Evolutionary conservation across 345 rosid genomes (phyloP), one percentile per base, ranked within the genome.

Genomic region (Eucalyptus brandiana): DNA sequence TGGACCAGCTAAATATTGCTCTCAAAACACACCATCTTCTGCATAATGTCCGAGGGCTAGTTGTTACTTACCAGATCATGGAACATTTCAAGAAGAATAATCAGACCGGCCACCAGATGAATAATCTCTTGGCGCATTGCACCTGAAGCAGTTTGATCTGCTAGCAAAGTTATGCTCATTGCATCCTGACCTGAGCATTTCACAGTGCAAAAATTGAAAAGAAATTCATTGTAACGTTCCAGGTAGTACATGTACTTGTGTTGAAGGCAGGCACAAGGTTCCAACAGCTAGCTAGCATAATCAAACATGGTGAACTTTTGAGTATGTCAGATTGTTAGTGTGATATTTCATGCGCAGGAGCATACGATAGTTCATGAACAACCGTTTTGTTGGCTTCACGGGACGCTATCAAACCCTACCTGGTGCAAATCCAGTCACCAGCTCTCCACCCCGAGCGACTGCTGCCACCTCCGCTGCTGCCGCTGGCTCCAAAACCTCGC

Each of bases 131-230:
- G 98, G 98, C 9, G 99, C 98, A 92, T 94, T 97, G 96, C 99
- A 97, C 91, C 95, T 93, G 92, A 95, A 97, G 88, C 99, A 96
- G 91, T 97, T 97, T 88, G 91, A 96, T 90, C 99, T 93, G 91
- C 95, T 96, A 32, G 99, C 99, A 58, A 96, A 97, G 92, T 97
- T 97, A 88, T 97, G 99, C 88, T 94, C 97, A 34, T 96, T 95
- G 92, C 99, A 97, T 17, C 97, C 98, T 69, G 93, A 40, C 96
- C 99, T 96, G 90, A 51, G 85, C 49, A 62, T n/a, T 86, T 86
- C 87, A 86, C 44, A 18, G 56, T 86, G 45, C 87, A 86, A 24
- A 23, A 86, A 19, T 51, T n/a, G 87, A 56, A 51, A 53, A 51
- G 44, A 87, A 87, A 87, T 87, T 87, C 47, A 34, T 87, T 87